Base-by-base conservation (phyloP, 2,329 filamentous ascomycete species). In the Xylaria sp. region DNA sequence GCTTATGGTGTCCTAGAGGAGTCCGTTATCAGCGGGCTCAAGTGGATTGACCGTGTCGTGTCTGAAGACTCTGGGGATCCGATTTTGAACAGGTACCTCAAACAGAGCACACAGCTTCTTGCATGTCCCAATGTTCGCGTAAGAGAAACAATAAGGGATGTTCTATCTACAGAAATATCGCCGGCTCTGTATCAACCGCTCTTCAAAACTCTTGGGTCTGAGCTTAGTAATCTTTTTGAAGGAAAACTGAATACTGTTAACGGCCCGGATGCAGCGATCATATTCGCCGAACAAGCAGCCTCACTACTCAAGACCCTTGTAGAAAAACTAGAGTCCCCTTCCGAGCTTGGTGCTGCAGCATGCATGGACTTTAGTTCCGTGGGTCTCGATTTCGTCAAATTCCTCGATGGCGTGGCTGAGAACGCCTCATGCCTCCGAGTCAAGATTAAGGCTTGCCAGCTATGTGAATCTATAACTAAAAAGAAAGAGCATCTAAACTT, bases 401-500 rank as follows among this genome's bases (percentile, higher is more conserved):
- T 89, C 65, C 74, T 90, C 42, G 85, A 89, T 65, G 82, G 83
- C 4, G 76, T 85, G 8, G 72, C 81, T 3, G 87, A 89, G 61
- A 84, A 81, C 12, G 74, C 80, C 8, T 84, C 81, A 66, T 85
- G 82, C 19, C 72, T 89, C 15, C 81, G 87, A 57, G 87, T 90
- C 46, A 90, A 89, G 71, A 89, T 90, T 70, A 87, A 88, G 68
- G 85, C 89, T 42, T 90, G 88, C 69, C 87, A 90, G 67, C 75
- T 91, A 7, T 89, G 84, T 62, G 88, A 90, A 67, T 83, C 83
- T 3, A 83, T 90, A 35, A 88, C 84, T 12, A 85, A 84, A 73
- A 84, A 87, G 67, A 90, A 89, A 69, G 88, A 91, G 69, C 84
- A 90, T 53, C 76, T 91, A 43, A 90, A 89, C 67, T 77, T 91